Percentiles rank a stretch among this genome's conserved stretches.
Conservation (phyloP, 441 rosid species). For the Cnidoscolus chayamansa region DNA sequence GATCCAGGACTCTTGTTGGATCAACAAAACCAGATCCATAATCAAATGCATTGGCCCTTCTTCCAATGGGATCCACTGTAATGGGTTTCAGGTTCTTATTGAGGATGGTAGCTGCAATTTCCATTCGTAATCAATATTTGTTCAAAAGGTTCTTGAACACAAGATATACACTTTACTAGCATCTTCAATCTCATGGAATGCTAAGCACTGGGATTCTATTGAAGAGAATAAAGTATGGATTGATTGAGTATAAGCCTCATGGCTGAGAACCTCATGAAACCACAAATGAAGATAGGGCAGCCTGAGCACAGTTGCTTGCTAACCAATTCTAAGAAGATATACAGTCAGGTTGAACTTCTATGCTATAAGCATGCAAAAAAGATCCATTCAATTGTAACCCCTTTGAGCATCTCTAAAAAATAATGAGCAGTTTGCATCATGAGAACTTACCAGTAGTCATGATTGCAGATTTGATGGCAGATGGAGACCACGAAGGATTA, state of each 20-base stretch:
- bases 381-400: neutral
- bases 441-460: conserved; percentile 53
- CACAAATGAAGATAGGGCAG: too few relatives aligned
- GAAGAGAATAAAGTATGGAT: neutral
- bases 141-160: conserved; percentile 3
- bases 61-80: conserved; percentile 43
- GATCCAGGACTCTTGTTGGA: conserved; percentile 35
- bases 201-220: neutral
- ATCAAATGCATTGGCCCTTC: conserved; percentile 59
- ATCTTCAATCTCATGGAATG: neutral
- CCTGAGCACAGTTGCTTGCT: neutral
- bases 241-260: too few relatives aligned
- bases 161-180: neutral
- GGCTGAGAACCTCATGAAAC: too few relatives aligned
- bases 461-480: conserved; percentile 84
- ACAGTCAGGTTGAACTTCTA: neutral
- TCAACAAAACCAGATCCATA: conserved; percentile 60
- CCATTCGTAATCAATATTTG: conserved; percentile 14
- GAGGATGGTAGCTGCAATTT: conserved; percentile 43
- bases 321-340: neutral
- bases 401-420: neutral
- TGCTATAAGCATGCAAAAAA: neutral
- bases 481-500: conserved; percentile 62
- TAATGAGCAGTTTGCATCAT: neutral
- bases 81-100: conserved; percentile 41